These are phyloP conservation scores for Corynespora cassiicola DNA, from an alignment of 2,329 filamentous ascomycete species.

Conservation along the genomic window DNA sequence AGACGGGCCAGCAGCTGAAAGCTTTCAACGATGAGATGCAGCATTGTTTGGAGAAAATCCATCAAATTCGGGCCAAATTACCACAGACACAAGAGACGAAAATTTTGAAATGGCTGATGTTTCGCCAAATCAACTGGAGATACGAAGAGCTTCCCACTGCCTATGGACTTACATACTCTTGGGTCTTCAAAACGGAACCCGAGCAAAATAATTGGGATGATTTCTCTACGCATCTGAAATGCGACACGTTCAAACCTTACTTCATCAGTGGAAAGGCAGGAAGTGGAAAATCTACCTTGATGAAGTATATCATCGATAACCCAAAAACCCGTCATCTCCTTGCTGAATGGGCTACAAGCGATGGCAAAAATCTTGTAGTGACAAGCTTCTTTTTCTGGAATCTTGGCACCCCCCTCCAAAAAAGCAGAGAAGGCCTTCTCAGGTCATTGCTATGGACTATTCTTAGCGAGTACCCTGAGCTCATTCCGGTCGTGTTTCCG, in stretches of 20 bases:
- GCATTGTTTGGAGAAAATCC: constrained; percentile 2
- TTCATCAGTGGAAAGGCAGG: constrained; percentile 45
- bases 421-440: constrained; percentile 28
- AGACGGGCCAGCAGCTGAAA: background rate
- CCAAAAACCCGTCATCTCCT: constrained; percentile 17
- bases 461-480: constrained; percentile 7
- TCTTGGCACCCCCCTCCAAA: constrained; percentile 30
- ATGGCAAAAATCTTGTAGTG: constrained; percentile 11
- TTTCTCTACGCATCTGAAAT: constrained; percentile 6
- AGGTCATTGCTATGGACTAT: constrained; percentile 27
- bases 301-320: constrained; percentile 34
- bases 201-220: constrained; percentile 1
- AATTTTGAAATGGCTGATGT: constrained; percentile 17
- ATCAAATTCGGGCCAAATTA: background rate
- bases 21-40: constrained; percentile 1
- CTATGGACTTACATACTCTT: constrained; percentile 8
- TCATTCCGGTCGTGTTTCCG: constrained; percentile 14
- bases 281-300: constrained; percentile 43
- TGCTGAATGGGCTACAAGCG: constrained; percentile 17
- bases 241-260: constrained; percentile 19
- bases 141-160: constrained; percentile 15
- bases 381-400: constrained; percentile 41
- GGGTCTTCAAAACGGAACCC: constrained; percentile 11
- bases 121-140: constrained; percentile 18
- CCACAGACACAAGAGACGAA: constrained; percentile 6